Base-by-base conservation (phyloP, 768 basidiomycete species). In the Suillus bovinus region DNA sequence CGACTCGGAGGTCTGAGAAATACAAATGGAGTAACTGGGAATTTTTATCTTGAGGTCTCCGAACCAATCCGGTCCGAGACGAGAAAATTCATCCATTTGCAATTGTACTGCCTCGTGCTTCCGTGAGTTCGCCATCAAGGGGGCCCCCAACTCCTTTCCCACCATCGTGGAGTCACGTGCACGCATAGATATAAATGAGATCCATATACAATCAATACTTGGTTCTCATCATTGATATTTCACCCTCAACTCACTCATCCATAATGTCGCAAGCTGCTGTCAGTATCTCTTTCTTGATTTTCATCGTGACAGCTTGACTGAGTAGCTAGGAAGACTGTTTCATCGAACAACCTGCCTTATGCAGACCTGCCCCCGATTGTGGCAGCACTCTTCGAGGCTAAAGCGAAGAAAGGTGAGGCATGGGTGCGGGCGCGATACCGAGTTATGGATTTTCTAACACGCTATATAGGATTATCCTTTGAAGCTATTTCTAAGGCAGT, bases 401-500 rank as follows among this genome's bases (percentile, higher is more conserved):
- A 91, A 72, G 86, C 86, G 3, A 76, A 76, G 62, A 88, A 87
- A 76, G 87, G 89, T 83, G 63, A 16, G 64, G 5, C 20, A 14
- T 62, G 29, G 24, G n/a, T 49, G 22, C 13, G 9, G 11, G 27
- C n/a, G 9, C 22, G 33, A 11, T 46, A 57, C 52, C 58, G 33
- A 41, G 52, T 39, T 60, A 59, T 63, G 29, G 24, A 44, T 31
- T 34, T 24, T 16, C 24, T n/a, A 7, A 20, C 31, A 5, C 39
- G 31, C 52, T 17, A 17, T 17, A 17, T 58, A 90, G 89, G 86
- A 17, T 66, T 88, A 63, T 86, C 87, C 16, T 94, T 93, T 64
- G 89, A 86, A 61, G 77, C 83, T 42, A 84, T 94, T 66, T 90
- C 82, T 13, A 78, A 86, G 62, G 79, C 78, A 8, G 82, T 94